phyloP scores from a whole-genome alignment of 805 yeast genomes.

The Metschnikowia cubensis region DNA sequence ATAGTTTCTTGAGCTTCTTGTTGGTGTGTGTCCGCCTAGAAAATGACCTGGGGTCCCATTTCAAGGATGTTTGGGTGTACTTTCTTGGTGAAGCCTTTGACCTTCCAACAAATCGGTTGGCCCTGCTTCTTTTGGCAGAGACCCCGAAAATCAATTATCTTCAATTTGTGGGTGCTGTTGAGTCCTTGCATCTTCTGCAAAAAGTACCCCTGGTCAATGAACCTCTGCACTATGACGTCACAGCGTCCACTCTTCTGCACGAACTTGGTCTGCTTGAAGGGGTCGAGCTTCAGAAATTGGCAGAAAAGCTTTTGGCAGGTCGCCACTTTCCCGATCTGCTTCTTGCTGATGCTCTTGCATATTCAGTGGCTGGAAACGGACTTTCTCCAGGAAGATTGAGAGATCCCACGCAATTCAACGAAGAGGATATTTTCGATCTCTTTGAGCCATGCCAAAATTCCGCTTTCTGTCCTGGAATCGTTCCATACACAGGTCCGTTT shows the following conservation, averaged over 20 bases:
- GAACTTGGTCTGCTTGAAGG: constrained; percentile 4
- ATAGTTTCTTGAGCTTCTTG: constrained; percentile 10
- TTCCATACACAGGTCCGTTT: neutral
- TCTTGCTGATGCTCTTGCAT: neutral
- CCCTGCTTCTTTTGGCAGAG: constrained; percentile 2
- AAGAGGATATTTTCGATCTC: constrained; percentile 14
- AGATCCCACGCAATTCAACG: constrained; percentile 7
- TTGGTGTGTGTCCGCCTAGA: constrained; percentile 7
- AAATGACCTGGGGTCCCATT: neutral
- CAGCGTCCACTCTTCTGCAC: neutral
- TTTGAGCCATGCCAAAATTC: neutral
- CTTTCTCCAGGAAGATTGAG: neutral
- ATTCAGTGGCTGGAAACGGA: neutral
- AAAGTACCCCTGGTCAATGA: neutral
- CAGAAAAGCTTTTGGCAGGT: neutral
- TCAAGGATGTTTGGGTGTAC: constrained; percentile 3
- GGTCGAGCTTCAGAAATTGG: neutral
- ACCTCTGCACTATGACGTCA: constrained; percentile 1
- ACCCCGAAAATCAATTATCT: neutral
- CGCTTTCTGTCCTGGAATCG: neutral
- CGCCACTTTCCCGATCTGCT: neutral
- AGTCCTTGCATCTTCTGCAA: neutral
- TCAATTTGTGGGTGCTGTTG: neutral
- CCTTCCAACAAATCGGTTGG: constrained; percentile 5
- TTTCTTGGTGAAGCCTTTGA: constrained; percentile 3